Evolutionary conservation across 2,329 filamentous ascomycete genomes (phyloP), one percentile per base, ranked within the genome.

Genomic region (Ascochyta fabae): DNA sequence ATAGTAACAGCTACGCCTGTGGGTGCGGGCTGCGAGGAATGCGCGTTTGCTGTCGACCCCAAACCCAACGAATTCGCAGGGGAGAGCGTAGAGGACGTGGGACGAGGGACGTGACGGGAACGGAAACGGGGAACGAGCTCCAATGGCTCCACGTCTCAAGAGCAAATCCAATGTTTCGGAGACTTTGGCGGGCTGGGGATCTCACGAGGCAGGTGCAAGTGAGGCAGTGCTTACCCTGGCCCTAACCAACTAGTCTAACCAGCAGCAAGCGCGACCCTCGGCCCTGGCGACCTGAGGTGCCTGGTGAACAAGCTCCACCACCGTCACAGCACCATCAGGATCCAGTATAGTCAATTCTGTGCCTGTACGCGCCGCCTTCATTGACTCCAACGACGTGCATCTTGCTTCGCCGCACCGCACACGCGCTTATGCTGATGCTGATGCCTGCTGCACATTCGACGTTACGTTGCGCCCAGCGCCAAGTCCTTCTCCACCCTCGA

Each of bases 141-240:
- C 27, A 48, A 42, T 44, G 52, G 41, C 41, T 54, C 49, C 47
- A 43, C 45, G 53, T 46, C 48, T 57, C 48, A 46, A 46, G 40
- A 53, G 44, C 45, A 34, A 34, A 38, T 40, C 41, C 54, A 33
- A 48, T 45, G 48, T 53, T 58, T 49, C 55, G 60, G 43, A 45
- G 44, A 57, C n/a, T 56, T 49, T 59, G 45, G 39, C 47, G 46
- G 54, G 56, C 58, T 58, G 56, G 35, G 56, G 31, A 39, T 44
- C 52, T 56, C 27, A 33, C 36, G 50, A 51, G 41, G 39, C 42
- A 45, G 43, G 56, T 27, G 29, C 40, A 24, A 46, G 60, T 58
- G 60, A 61, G 58, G 60, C 60, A 61, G 60, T 61, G 60, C 54
- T 41, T 45, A 56, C 58, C 52, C 50, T 36, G 43, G 42, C 39